phyloP scores from a whole-genome alignment of 768 basidiomycete species.

The Boletus tylopilopsis region DNA sequence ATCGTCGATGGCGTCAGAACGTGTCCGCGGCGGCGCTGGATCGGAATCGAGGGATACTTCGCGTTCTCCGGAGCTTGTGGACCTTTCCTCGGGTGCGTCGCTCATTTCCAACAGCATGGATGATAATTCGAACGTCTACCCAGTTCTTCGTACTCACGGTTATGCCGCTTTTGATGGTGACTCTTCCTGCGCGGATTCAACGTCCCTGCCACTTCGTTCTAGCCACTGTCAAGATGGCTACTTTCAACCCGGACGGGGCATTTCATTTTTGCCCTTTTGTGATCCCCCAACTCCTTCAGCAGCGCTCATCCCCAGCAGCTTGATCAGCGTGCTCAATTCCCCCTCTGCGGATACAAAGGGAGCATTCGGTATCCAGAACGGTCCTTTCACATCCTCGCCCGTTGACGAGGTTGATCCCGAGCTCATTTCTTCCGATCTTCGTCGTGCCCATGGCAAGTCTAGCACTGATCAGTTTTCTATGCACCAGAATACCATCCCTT shows the following conservation, averaged over 20 bases:
- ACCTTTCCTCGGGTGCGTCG: slow-evolving; percentile 30
- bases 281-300: slow-evolving; percentile 40
- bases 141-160: slow-evolving; percentile 33
- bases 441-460: slow-evolving; percentile 18
- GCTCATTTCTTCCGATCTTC: slow-evolving; percentile 48
- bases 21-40: slow-evolving; percentile 4
- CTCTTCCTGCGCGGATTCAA: slow-evolving; percentile 28
- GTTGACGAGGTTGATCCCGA: slow-evolving; percentile 35
- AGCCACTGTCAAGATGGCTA: slow-evolving; percentile 12
- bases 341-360: slow-evolving; percentile 55
- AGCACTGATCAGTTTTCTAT: slow-evolving; percentile 22
- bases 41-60: slow-evolving; percentile 13
- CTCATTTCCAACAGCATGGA: slow-evolving; percentile 21
- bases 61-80: slow-evolving; percentile 27
- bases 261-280: slow-evolving; percentile 53
- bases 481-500: slow-evolving; percentile 30
- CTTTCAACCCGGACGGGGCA: slow-evolving; percentile 16
- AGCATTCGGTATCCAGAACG: slow-evolving; percentile 12
- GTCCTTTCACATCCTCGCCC: slow-evolving; percentile 38
- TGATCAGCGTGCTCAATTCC: slow-evolving; percentile 45
- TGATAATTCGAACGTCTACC: slow-evolving; percentile 7
- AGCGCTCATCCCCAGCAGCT: slow-evolving; percentile 52
- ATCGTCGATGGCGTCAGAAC: slow-evolving; percentile 14
- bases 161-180: slow-evolving; percentile 42
- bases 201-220: slow-evolving; percentile 9